A percentile compares a stretch with the other conserved stretches of the same genome.
Conservation (phyloP, 2,329 filamentous ascomycete species). For the Cryphonectria radicalis region DNA sequence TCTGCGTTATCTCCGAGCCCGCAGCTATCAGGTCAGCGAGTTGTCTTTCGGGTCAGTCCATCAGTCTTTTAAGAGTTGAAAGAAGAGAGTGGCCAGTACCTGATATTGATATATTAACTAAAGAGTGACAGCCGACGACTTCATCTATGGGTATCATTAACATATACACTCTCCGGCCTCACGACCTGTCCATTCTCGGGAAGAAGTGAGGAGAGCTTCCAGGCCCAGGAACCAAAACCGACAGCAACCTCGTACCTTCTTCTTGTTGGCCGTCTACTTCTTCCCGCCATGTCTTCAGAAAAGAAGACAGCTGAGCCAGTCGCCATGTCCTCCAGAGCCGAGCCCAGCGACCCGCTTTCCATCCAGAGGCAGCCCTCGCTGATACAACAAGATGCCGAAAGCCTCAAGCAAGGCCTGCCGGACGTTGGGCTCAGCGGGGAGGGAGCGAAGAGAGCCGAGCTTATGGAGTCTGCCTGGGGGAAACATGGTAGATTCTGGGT, state of each 20-base stretch:
- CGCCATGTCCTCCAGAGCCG: not conserved
- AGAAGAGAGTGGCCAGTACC: not conserved
- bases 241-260: not conserved
- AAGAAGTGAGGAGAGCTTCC: too few relatives aligned
- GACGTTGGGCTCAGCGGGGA: conserved; percentile 2
- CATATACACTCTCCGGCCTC: not conserved
- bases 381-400: not conserved
- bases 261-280: not conserved
- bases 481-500: not conserved
- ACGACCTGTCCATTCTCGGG: too few relatives aligned
- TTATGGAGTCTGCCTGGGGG: not conserved
- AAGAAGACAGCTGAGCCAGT: not conserved
- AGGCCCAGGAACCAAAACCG: not conserved
- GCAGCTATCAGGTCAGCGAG: not conserved
- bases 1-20: not conserved
- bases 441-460: not conserved
- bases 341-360: not conserved
- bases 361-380: not conserved
- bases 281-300: not conserved
- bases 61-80: not conserved
- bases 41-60: not conserved
- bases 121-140: not conserved
- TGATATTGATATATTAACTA: not conserved
- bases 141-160: too few relatives aligned
- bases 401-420: not conserved